A percentile compares a stretch with the other conserved stretches of the same genome.
phyloP scores from a whole-genome alignment of 495 filamentous ascomycete species.

The Hypomontagnella submonticulosa region DNA sequence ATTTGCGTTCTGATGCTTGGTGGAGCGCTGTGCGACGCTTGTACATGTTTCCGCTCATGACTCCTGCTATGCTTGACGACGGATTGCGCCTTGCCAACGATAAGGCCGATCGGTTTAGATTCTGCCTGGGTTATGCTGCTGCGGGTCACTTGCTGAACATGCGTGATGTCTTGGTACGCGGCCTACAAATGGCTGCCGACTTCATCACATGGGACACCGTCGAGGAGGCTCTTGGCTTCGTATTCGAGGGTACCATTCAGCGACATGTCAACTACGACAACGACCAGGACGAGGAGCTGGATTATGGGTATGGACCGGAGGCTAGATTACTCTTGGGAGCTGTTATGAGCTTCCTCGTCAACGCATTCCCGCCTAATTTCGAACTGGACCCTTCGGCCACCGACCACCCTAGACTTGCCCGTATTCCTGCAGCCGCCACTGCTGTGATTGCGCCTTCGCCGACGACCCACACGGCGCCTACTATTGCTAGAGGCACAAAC shows the following conservation, averaged over 20 bases:
- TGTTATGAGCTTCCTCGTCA: constrained; percentile 57
- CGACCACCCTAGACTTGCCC: constrained; percentile 50
- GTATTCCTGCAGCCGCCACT: constrained; percentile 49
- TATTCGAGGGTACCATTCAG: constrained; percentile 39
- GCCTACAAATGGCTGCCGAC: constrained; percentile 57
- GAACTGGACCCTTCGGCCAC: constrained; percentile 56
- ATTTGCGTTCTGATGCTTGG: constrained; percentile 60
- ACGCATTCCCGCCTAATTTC: constrained; percentile 61
- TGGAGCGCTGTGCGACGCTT: constrained; percentile 59
- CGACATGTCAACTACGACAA: constrained; percentile 43
- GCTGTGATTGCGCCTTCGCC: constrained; percentile 4
- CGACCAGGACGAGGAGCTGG: constrained; percentile 38
- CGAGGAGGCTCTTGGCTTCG: constrained; percentile 59
- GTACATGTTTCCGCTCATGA: constrained; percentile 59
- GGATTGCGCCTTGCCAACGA: constrained; percentile 43
- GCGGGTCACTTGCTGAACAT: constrained; percentile 62
- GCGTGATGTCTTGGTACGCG: constrained; percentile 54
- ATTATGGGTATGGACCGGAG: constrained; percentile 48
- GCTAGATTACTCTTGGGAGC: constrained; percentile 49
- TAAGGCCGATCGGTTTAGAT: constrained; percentile 55
- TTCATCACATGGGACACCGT: constrained; percentile 65
- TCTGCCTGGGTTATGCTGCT: constrained; percentile 64
- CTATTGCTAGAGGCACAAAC: constrained; percentile 52
- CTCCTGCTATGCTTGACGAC: constrained; percentile 33
- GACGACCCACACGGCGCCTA: constrained; percentile 22